A percentile compares a stretch with the other conserved stretches of the same genome.
These are phyloP conservation scores for Trichosporon faecale DNA, from an alignment of 1,284 basidiomycete genomes.

Conservation along the genomic window DNA sequence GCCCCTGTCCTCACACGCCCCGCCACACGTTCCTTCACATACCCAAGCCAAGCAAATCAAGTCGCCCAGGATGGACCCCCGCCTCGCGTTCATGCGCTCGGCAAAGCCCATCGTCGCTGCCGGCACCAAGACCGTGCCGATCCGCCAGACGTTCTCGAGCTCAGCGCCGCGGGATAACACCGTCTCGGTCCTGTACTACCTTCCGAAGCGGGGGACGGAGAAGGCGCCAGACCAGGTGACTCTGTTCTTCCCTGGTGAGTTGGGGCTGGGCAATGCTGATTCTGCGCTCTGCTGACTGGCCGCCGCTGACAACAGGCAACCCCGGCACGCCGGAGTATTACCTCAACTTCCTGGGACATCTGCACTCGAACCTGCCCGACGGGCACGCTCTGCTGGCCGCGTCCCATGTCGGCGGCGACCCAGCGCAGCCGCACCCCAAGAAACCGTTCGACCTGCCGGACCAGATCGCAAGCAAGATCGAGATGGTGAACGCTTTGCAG, in stretches of 20 bases:
- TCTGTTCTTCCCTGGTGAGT: constrained; percentile 43
- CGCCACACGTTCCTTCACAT: neutral
- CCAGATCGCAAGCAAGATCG: constrained; percentile 47
- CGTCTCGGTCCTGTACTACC: constrained; percentile 40
- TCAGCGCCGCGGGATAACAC: constrained; percentile 16
- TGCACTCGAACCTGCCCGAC: constrained; percentile 41
- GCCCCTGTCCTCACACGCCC: neutral
- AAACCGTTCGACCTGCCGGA: constrained; percentile 36
- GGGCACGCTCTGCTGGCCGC: constrained; percentile 45
- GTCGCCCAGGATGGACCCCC: constrained; percentile 24
- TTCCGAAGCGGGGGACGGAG: constrained; percentile 23
- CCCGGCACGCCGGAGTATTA: constrained; percentile 52
- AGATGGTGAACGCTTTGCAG: constrained; percentile 36
- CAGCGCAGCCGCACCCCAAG: constrained; percentile 24
- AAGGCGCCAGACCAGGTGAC: constrained; percentile 31
- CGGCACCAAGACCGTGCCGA: constrained; percentile 7
- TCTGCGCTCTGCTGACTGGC: neutral
- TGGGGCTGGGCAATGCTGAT: neutral
- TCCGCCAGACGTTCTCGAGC: constrained; percentile 3
- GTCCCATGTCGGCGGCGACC: constrained; percentile 50
- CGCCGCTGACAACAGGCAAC: constrained; percentile 44
- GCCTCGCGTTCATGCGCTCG: constrained; percentile 23
- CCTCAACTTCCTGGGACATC: constrained; percentile 42
- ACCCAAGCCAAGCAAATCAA: too few species aligned
- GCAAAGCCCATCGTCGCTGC: neutral